Base-by-base conservation (phyloP, 345 rosid species). In the rapeseed (Brassica napus) region DNA sequence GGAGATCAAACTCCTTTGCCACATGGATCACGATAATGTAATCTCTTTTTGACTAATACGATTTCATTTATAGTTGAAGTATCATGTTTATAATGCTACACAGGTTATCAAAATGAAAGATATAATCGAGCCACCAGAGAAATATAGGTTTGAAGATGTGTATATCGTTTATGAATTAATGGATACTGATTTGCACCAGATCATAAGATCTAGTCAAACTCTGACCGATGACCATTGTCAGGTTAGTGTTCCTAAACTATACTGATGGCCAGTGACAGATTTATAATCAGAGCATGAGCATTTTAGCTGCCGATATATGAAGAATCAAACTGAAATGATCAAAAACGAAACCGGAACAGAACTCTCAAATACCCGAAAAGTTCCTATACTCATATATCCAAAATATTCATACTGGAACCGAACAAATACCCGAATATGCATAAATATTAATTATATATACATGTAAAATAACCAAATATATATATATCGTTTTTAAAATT, bases 141-240 rank as follows among this genome's bases (percentile, higher is more conserved):
- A 68, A 77, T 90, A 89, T 28, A 85, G 72, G 68, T 95, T 95
- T 83, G 88, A 90, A 65, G 98, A 95, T 80, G 98, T 95, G 55
- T 95, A 93, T 66, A 88, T 91, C 16, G 99, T 90, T 8, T 93
- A 79, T 68, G 97, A 95, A 64, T 81, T 93, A 74, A 87, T 95
- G 99, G 99, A 93, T 70, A 93, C 99, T 6, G 97, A 95, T 85
- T 87, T 95, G 64, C 88, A 93, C 71, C 97, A 90, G 73, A 93
- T 95, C 65, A 91, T 95, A 52, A 89, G 88, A 72, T 90, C 99
- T 23, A 88, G 30, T 78, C 99, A 95, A 83, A 74, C 77, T 75
- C 80, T 95, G 73, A 90, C 94, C 0, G 92, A 93, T 65, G 97
- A 95, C 69, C 99, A 95, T 75, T 93, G 90, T 82, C 99, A 91